Percentiles rank a stretch among this genome's conserved stretches.
Conservation (phyloP, 441 rosid species). For the Syzygium syzygioides region DNA sequence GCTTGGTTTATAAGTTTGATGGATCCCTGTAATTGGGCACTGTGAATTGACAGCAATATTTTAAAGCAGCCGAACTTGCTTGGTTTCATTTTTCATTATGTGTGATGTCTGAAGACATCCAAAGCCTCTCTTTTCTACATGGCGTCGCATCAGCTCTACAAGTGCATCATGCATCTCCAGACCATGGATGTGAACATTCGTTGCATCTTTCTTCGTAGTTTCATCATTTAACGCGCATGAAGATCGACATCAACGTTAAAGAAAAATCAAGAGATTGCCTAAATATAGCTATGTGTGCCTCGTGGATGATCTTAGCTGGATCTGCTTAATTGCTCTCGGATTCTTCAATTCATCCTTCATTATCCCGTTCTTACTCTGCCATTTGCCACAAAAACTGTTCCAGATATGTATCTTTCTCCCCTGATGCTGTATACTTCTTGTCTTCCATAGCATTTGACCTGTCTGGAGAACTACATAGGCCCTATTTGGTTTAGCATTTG, state of each 20-base stretch:
- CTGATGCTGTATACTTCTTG: not conserved
- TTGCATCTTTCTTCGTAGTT: not conserved
- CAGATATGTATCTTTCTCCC: not conserved
- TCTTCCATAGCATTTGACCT: not conserved
- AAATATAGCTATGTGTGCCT: not conserved
- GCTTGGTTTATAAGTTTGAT: not conserved
- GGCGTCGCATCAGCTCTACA: not conserved
- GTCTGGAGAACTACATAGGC: not conserved
- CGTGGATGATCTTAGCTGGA: not conserved
- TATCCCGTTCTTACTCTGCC: not conserved
- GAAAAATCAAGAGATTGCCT: not conserved
- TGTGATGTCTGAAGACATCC: not conserved
- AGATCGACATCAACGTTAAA: not conserved
- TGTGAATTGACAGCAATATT: not conserved
- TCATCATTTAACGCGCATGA: not conserved
- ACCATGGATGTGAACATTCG: not conserved
- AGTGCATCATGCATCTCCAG: not conserved
- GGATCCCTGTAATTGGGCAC: not conserved
- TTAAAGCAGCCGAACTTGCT: not conserved
- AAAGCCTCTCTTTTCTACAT: not conserved
- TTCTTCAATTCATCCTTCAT: not conserved
- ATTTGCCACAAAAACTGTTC: not conserved
- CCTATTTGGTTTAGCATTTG: no score
- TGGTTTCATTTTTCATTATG: not conserved
- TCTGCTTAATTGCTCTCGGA: not conserved